Evolutionary conservation across 192 early-diverging fungal genomes (phyloP).

Genomic region (Allomyces macrogynus): DNA sequence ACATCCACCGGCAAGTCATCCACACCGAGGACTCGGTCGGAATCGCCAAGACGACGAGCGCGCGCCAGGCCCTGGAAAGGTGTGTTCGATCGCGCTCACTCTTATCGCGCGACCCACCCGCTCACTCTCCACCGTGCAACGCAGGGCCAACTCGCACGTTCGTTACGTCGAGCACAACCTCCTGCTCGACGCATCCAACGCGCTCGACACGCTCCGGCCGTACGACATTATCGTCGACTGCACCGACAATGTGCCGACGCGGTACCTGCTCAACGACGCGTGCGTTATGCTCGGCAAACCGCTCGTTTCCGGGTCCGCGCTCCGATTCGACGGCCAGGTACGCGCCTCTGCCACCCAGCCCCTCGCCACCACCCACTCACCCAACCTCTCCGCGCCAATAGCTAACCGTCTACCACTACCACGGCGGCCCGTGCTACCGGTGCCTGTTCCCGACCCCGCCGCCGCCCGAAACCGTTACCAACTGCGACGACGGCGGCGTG

Average conservation of each 20-base stretch:
- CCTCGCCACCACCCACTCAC: not conserved
- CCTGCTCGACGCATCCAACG: constrained; percentile 64
- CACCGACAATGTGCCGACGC: constrained; percentile 85
- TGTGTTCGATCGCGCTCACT: too few relatives aligned
- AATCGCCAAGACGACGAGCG: constrained; percentile 56
- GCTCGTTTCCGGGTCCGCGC: constrained; percentile 73
- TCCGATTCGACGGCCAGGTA: constrained; percentile 75
- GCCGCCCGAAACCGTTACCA: constrained; percentile 64
- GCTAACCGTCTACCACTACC: constrained; percentile 83
- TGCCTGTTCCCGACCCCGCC: constrained; percentile 89
- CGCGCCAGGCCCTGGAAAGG: constrained; percentile 23
- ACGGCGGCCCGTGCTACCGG: constrained; percentile 82
- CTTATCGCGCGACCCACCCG: too few relatives aligned
- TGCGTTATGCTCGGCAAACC: constrained; percentile 63
- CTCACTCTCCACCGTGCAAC: constrained; percentile 1
- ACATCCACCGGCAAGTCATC: constrained; percentile 87
- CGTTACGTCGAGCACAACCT: constrained; percentile 40
- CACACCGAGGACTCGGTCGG: constrained; percentile 54
- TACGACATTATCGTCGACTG: constrained; percentile 80
- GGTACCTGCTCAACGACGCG: constrained; percentile 87
- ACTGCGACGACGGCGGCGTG: constrained; percentile 82
- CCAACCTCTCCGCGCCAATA: constrained; percentile 3
- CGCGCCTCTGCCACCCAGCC: too few relatives aligned
- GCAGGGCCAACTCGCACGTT: constrained; percentile 50
- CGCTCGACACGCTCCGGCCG: constrained; percentile 36